Base-by-base conservation (phyloP, 441 rosid genomes). In the Adansonia grandidieri region DNA sequence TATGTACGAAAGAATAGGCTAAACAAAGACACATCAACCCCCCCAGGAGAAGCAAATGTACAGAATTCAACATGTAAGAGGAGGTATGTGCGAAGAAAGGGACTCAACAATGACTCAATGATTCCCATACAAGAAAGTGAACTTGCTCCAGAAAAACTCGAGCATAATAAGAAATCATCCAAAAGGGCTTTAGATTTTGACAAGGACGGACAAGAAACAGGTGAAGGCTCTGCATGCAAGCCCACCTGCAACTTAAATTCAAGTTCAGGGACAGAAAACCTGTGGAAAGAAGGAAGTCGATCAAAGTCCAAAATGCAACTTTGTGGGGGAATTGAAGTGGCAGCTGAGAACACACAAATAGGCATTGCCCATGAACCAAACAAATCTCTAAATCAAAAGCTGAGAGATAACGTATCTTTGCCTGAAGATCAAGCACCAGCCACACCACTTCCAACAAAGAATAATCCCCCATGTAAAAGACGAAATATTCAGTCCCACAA, bases 111-210 rank as follows among this genome's bases (percentile, higher is more conserved):
- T 79, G 82, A 67, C 72, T 60, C 82, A 19, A 73, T 80, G 42
- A 51, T 80, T 24, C 68, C 84, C 44, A 76, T 85, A 54, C 60
- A 73, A 28, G 84, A n/a, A n/a, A n/a, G n/a, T n/a, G n/a, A n/a
- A n/a, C n/a, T n/a, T n/a, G n/a, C n/a, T n/a, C 79, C 69, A 67
- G 79, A 78, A 81, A 71, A 78, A 70, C 69, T 78, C 42, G 82
- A 63, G 71, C 84, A 22, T 8, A 40, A 76, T 17, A 88, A 83
- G 86, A 90, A 80, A 78, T 47, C 83, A 9, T 89, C 92, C 81
- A 89, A 85, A 83, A 81, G 90, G 80, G 82, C 83, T 50, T 84
- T 91, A 72, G 85, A 86, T 67, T 91, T 91, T 63, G 86, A 83
- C 71, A 51, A 32, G 20, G 86, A 78, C 54, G 82, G 61, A 56